Base-by-base conservation (phyloP, 2,329 filamentous ascomycete species). In the Dendryphion nanum region DNA sequence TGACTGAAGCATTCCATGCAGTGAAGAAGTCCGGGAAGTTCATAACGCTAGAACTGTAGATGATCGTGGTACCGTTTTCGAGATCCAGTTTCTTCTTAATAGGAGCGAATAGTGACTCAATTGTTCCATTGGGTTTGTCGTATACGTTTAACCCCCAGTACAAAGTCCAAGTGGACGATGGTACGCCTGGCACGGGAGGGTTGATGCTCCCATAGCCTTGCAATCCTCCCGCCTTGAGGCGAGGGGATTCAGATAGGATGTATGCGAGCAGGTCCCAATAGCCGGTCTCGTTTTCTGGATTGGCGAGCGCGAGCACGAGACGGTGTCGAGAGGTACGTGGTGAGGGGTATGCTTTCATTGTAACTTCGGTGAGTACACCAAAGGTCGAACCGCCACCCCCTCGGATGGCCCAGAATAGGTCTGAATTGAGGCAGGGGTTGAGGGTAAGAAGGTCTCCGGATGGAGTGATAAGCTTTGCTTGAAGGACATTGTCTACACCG, bases 361-460 rank as follows among this genome's bases (percentile, higher is more conserved):
- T 41, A 8, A 51, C 48, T 38, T 54, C 45, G 1, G 48, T 45
- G 1, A 70, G 42, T 2, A 72, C 60, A 0, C 69, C 70, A 18
- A 66, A 72, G 4, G 70, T 72, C 2, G 63, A 67, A 6, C 63
- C 64, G 0, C 70, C 69, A 3, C 59, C 67, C 4, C 70, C 69
- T 1, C 63, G 53, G 3, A 71, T 54, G 0, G 68, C 69, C 52
- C 63, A 71, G 50, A 72, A 73, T 1, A 71, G 43, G 3, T 59
- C 48, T 3, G 52, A 34, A 18, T 64, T 53, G 0, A 45, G 33
- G 20, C 55, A 61, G 1, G 53, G 47, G 30, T 57, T 59, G 1
- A 50, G 38, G 4, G 49, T 13, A 3, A 48, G 31, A 1, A 44
- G 23, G 3, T 51, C 42, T 0, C 53, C 48, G 4, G 16, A 17